A percentile compares a stretch with the other conserved stretches of the same genome.
phyloP scores from a whole-genome alignment of 805 yeast genomes.

The Yarrowia sp. region DNA sequence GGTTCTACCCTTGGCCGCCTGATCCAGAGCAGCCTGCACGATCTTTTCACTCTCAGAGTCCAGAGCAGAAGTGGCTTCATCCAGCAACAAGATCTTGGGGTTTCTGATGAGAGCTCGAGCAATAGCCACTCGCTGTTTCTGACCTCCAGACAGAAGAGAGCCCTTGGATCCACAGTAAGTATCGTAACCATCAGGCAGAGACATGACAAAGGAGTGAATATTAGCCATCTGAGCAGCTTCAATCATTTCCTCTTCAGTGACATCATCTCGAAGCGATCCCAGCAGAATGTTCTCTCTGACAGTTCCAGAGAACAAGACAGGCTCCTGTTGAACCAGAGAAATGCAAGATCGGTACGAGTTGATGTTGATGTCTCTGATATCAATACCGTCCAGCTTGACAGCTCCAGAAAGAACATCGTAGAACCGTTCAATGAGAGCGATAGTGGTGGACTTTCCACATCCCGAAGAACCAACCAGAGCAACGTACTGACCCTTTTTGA shows the following conservation, averaged over 20 bases:
- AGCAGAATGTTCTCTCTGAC: constrained; percentile 56
- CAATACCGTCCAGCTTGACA: constrained; percentile 52
- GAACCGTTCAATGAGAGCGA: constrained; percentile 50
- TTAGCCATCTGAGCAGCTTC: constrained; percentile 53
- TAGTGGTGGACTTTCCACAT: constrained; percentile 60
- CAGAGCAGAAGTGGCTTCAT: constrained; percentile 67
- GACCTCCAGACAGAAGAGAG: constrained; percentile 67
- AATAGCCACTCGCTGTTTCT: constrained; percentile 72
- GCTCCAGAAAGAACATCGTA: constrained; percentile 51
- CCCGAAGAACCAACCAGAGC: constrained; percentile 71
- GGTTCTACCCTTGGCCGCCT: constrained; percentile 69
- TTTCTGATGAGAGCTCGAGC: constrained; percentile 69
- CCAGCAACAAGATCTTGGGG: constrained; percentile 62
- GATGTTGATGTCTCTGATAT: constrained; percentile 50
- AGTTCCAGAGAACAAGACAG: constrained; percentile 55
- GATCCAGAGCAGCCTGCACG: constrained; percentile 67
- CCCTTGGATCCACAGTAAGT: constrained; percentile 58
- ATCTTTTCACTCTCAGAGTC: constrained; percentile 71
- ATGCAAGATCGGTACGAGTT: constrained; percentile 51
- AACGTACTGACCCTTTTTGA: constrained; percentile 53
- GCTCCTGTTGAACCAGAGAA: constrained; percentile 64
- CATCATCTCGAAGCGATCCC: constrained; percentile 43
- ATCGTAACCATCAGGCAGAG: constrained; percentile 60
- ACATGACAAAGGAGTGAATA: constrained; percentile 53
- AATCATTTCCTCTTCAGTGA: constrained; percentile 46